phyloP scores from a whole-genome alignment of 306 rosid genomes.

The Cotoneaster glaucophyllus region DNA sequence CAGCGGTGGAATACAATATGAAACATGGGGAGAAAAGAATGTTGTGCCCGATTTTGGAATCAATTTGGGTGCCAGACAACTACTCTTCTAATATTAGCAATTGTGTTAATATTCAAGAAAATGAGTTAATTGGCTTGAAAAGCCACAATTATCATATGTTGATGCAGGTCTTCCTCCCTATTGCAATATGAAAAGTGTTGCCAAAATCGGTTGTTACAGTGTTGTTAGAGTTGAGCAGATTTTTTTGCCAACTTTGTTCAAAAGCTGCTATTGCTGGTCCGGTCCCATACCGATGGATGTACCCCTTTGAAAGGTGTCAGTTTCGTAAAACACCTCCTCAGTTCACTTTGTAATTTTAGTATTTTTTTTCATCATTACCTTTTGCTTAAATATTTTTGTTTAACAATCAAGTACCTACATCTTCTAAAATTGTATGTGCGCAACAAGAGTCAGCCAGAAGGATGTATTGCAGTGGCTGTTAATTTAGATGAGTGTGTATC shows the following conservation, averaged over 20 bases:
- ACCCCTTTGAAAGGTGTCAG: neutral
- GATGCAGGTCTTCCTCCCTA: neutral
- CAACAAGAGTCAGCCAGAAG: neutral
- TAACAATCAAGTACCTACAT: too few species aligned
- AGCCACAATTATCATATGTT: neutral
- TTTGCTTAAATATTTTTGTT: too few species aligned
- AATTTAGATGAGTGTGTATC: neutral
- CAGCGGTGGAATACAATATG: neutral
- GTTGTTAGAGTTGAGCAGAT: neutral
- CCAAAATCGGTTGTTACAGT: neutral
- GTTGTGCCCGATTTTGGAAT: neutral
- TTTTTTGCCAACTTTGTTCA: neutral
- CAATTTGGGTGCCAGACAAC: neutral
- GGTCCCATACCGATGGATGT: neutral
- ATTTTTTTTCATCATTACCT: too few species aligned
- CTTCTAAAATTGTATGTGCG: neutral
- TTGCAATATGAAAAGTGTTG: neutral
- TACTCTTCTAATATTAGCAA: neutral
- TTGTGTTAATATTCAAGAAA: neutral
- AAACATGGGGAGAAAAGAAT: neutral
- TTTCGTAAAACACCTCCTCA: too few species aligned
- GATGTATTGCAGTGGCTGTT: neutral
- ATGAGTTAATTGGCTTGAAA: neutral
- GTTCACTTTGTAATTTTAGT: too few species aligned
- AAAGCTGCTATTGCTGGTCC: neutral